Evolutionary conservation across 306 rosid species (phyloP).

Genomic region (Malus sylvestris): DNA sequence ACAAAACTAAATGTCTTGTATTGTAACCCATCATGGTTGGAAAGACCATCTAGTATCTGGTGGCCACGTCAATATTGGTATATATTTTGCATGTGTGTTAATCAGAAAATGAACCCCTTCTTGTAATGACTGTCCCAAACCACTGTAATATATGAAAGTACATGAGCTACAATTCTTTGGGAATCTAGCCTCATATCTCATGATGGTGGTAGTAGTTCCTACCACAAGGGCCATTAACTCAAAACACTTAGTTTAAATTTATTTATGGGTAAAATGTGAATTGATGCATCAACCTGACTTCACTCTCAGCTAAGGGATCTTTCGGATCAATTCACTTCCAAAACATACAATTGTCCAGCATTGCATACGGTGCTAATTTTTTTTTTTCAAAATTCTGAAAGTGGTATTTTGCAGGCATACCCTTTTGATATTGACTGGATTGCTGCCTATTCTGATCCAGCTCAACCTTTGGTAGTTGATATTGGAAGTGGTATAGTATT

Average conservation of each 20-base stretch:
- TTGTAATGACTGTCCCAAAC: background rate
- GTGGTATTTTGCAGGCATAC: slow-evolving; percentile 66
- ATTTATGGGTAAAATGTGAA: background rate
- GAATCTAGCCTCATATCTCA: background rate
- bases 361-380: background rate
- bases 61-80: background rate
- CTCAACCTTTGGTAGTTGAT: slow-evolving; percentile 77
- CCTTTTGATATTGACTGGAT: slow-evolving; percentile 76
- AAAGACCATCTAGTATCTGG: background rate
- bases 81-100: background rate
- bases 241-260: background rate
- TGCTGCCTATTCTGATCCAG: slow-evolving; percentile 38
- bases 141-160: too few species aligned
- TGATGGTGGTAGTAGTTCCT: background rate
- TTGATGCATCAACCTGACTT: background rate
- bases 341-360: background rate
- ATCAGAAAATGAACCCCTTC: background rate
- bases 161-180: background rate
- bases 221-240: background rate
- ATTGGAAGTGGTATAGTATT: slow-evolving; percentile 74
- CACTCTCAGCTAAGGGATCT: background rate
- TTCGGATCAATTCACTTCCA: background rate
- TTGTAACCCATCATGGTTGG: background rate
- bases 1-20: background rate
- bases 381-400: slow-evolving; percentile 8